phyloP scores from a whole-genome alignment of 257 asterid species.

The Solanum peruvianum region DNA sequence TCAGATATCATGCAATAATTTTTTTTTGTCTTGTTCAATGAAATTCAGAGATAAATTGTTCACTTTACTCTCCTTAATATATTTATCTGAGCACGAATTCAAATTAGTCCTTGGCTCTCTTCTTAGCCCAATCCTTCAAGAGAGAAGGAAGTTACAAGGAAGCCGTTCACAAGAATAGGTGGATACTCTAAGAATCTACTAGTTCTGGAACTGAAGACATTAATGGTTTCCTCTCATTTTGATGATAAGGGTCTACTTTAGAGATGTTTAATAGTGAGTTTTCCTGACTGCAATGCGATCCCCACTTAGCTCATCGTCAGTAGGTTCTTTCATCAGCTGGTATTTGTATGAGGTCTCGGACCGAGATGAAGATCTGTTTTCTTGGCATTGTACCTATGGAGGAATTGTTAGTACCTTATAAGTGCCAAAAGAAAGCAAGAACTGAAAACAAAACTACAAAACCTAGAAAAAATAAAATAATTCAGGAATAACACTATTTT shows the following conservation, averaged over 20 bases:
- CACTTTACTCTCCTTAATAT: too few species aligned
- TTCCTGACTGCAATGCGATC: not conserved
- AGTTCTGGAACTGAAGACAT: not conserved
- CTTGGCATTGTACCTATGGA: too few species aligned
- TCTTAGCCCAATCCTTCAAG: not conserved
- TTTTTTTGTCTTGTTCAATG: not conserved
- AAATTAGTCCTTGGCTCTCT: not conserved
- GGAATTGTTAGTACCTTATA: too few species aligned
- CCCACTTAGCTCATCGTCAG: not conserved
- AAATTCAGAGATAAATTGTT: not conserved
- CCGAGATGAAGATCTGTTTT: too few species aligned
- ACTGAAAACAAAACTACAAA: too few species aligned
- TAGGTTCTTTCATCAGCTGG: too few species aligned
- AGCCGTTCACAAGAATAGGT: not conserved
- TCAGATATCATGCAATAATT: not conserved
- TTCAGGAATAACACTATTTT: too few species aligned
- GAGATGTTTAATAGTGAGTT: not conserved
- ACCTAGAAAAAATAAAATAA: too few species aligned
- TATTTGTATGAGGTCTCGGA: too few species aligned
- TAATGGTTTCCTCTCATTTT: not conserved
- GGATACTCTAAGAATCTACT: not conserved
- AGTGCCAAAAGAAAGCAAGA: too few species aligned
- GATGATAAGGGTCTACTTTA: not conserved
- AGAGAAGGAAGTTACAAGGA: not conserved
- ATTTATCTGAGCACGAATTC: not conserved